Evolutionary conservation across 192 early-diverging fungal species (phyloP).

Genomic region (Diversispora eburnea): DNA sequence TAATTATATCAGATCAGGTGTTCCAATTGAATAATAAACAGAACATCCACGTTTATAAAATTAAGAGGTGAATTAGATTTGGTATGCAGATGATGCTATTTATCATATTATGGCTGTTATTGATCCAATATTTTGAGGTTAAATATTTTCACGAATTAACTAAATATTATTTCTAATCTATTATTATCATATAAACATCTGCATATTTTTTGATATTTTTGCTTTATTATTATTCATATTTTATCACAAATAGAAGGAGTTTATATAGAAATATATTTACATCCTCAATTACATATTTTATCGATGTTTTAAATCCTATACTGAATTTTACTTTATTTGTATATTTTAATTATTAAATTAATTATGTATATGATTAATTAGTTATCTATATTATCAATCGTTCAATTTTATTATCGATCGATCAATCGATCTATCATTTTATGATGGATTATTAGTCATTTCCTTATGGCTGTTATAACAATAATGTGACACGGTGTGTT

Average conservation of each 20-base stretch:
- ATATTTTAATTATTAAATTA: not conserved
- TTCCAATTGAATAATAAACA: too few species aligned
- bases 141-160: too few species aligned
- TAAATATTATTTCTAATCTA: too few species aligned
- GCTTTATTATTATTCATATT: slow-evolving; percentile 26
- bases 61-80: slow-evolving; percentile 28
- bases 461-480: too few species aligned
- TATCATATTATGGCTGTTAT: slow-evolving; percentile 57
- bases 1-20: too few species aligned
- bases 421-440: not conserved
- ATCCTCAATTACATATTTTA: slow-evolving; percentile 69
- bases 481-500: too few species aligned
- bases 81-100: slow-evolving; percentile 30
- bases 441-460: slow-evolving; percentile 26
- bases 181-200: too few species aligned
- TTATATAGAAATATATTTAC: slow-evolving; percentile 65
- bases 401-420: not conserved
- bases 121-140: too few species aligned
- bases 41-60: slow-evolving; percentile 26
- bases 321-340: slow-evolving; percentile 60
- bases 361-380: not conserved
- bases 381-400: not conserved
- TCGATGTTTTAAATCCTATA: slow-evolving; percentile 66
- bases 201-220: not conserved
- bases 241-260: slow-evolving; percentile 62